Evolutionary conservation across 1,139 yeast genomes (phyloP), one percentile per base, ranked within the genome.

Genomic region (Sugiyamaella japonica): DNA sequence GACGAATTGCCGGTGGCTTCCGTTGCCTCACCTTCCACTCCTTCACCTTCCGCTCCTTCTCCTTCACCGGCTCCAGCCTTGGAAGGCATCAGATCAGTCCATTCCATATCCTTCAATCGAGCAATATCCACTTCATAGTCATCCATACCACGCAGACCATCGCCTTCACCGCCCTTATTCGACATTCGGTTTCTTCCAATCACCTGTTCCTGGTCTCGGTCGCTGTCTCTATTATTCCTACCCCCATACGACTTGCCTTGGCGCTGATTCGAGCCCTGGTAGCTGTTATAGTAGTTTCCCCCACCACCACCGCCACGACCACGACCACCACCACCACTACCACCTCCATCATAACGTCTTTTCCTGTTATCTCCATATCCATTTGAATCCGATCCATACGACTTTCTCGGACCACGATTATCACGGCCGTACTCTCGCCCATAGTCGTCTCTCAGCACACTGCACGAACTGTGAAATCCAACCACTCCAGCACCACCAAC

Each of bases 121-220:
- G 63, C 63, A 17, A 59, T 49, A 16, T 63, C 64, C 13, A 57
- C 64, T 38, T 63, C 69, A 56, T 71, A 71, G 52, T 66, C 65
- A 12, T 62, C 65, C 50, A 56, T 45, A n/a, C 73, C 74, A 52
- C 61, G 56, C 20, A 70, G 60, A 1, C 74, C 74, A 48, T 68
- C 67, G 20, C 66, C 73, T 48, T 65, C 67, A 9, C 59, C 49
- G n/a, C 64, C 67, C n/a, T 28, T 32, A 28, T 45, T 50, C 12
- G 54, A 23, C 42, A 55, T 41, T n/a, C 55, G 54, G 34, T 61
- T 60, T 53, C 62, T 50, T 12, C 48, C 52, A 42, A 57, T 53
- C 1, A 53, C 53, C 10, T 13, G 29, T 15, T 44, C 49, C 13
- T 53, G 52, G 32, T 53, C 58, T n/a, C 46, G 32, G 13, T 53